phyloP scores from a whole-genome alignment of 1,139 yeast species.

The Entelexis paramagnoliae region DNA sequence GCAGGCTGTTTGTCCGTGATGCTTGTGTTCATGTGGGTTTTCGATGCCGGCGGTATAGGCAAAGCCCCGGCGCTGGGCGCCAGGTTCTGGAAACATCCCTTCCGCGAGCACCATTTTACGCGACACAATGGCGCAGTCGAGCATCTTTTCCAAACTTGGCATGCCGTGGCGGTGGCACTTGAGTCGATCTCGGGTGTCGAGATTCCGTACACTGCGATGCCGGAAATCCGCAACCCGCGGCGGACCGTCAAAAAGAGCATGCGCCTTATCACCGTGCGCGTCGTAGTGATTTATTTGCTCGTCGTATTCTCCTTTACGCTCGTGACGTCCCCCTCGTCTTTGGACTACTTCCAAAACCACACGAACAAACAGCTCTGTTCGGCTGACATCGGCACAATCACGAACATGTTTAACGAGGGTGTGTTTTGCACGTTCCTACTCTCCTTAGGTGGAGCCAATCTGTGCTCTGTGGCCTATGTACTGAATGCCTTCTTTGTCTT shows the following conservation, averaged over 20 bases:
- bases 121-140: slow-evolving; percentile 33
- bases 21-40: slow-evolving; percentile 53
- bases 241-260: slow-evolving; percentile 67
- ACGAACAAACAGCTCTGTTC: background rate
- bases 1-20: slow-evolving; percentile 39
- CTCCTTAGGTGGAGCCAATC: background rate
- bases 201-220: slow-evolving; percentile 73
- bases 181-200: slow-evolving; percentile 76
- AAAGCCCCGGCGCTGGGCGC: slow-evolving; percentile 24
- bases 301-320: slow-evolving; percentile 64
- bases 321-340: slow-evolving; percentile 44
- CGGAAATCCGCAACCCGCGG: slow-evolving; percentile 76
- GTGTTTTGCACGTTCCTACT: slow-evolving; percentile 38
- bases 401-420: slow-evolving; percentile 33
- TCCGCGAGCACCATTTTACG: background rate
- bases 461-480: slow-evolving; percentile 5
- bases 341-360: slow-evolving; percentile 45
- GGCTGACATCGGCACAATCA: background rate
- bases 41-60: slow-evolving; percentile 25
- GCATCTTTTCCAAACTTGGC: slow-evolving; percentile 51
- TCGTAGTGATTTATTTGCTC: slow-evolving; percentile 55
- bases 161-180: slow-evolving; percentile 54
- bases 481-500: slow-evolving; percentile 52
- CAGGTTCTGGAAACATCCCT: background rate
- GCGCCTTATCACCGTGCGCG: slow-evolving; percentile 66